phyloP scores from a whole-genome alignment of 495 filamentous ascomycete species.

The Podospora tetraspora region DNA sequence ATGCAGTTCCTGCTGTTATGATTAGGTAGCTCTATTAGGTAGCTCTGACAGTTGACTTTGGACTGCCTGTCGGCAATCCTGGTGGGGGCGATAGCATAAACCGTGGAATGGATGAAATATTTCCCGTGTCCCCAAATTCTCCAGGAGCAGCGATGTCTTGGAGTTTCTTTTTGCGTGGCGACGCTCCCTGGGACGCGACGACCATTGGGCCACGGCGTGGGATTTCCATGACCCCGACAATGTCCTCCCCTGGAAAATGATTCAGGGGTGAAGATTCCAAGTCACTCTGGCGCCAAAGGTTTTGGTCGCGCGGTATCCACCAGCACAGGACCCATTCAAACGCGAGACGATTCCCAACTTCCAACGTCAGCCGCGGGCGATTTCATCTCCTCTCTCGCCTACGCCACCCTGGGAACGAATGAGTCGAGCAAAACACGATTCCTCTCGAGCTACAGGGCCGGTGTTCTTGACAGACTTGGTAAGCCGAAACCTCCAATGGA shows the following conservation, averaged over 20 bases:
- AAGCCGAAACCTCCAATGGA: not conserved
- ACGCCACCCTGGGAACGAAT: not conserved
- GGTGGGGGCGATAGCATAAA: not conserved
- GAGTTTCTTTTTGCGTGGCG: not conserved
- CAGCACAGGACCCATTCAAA: not conserved
- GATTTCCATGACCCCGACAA: not conserved
- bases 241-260: not conserved
- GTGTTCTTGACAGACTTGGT: not conserved
- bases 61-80: not conserved
- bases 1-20: not conserved
- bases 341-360: not conserved
- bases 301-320: not conserved
- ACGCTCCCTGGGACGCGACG: not conserved
- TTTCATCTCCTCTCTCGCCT: not conserved
- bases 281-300: not conserved
- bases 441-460: not conserved
- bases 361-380: no score
- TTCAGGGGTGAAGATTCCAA: no score
- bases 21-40: not conserved
- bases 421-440: not conserved
- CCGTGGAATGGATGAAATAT: not conserved
- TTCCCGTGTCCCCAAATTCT: not conserved
- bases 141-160: not conserved
- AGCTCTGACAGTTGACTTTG: not conserved
- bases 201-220: not conserved